Percentiles rank a stretch among this genome's conserved stretches.
These are phyloP conservation scores for Helminthosporium solani DNA, from an alignment of 2,329 filamentous ascomycete genomes.

Conservation along the genomic window DNA sequence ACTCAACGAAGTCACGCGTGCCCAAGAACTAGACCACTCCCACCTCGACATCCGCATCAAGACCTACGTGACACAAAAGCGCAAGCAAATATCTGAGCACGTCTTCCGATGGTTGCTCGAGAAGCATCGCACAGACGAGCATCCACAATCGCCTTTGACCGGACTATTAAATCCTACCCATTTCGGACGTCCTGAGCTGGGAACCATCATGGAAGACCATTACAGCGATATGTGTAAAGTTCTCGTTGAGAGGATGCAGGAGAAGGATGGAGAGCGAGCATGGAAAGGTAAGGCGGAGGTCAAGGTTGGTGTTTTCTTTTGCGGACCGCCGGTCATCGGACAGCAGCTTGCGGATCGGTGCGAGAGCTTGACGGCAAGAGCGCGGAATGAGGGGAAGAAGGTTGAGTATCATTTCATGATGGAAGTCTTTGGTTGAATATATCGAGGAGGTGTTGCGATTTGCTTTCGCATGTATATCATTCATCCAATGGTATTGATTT, in stretches of 20 bases:
- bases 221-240: conserved; percentile 54
- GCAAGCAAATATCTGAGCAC: conserved; percentile 55
- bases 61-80: conserved; percentile 59
- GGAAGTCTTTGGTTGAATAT: conserved; percentile 55
- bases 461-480: no score
- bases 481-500: no score
- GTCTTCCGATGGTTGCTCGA: conserved; percentile 60
- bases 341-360: conserved; percentile 58
- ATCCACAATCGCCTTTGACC: conserved; percentile 56
- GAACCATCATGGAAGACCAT: conserved; percentile 54
- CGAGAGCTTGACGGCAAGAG: conserved; percentile 52
- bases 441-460: no score
- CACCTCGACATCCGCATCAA: conserved; percentile 56
- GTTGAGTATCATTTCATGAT: conserved; percentile 61
- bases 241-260: conserved; percentile 18
- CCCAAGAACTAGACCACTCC: conserved; percentile 36
- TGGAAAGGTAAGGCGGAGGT: conserved; percentile 30
- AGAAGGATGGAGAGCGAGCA: conserved; percentile 21
- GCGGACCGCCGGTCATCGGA: conserved; percentile 57
- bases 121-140: conserved; percentile 54
- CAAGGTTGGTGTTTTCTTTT: conserved; percentile 59
- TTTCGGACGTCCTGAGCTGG: conserved; percentile 58
- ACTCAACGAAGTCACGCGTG: conserved; percentile 48
- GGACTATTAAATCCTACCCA: conserved; percentile 56
- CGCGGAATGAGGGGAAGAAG: conserved; percentile 53